phyloP scores from a whole-genome alignment of 2,329 filamentous ascomycete species.

The Plectosphaerella sp. region DNA sequence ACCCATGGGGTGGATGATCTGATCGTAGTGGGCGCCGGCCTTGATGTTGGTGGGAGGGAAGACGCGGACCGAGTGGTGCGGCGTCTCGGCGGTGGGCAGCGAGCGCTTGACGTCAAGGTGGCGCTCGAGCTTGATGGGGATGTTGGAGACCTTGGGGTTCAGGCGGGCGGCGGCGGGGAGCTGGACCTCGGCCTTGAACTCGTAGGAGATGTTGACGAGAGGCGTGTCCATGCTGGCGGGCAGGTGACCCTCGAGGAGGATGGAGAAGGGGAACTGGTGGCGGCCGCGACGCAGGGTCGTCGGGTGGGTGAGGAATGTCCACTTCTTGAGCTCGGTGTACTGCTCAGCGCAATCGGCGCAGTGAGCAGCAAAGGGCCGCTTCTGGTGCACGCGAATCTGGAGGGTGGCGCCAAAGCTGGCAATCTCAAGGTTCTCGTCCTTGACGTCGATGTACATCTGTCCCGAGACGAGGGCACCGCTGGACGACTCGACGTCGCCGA shows the following conservation, averaged over 20 bases:
- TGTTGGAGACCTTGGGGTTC: not conserved
- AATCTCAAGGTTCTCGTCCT: constrained; percentile 59
- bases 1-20: constrained; percentile 81
- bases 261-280: constrained; percentile 85
- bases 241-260: constrained; percentile 79
- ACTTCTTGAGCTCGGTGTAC: constrained; percentile 69
- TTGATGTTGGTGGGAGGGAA: constrained; percentile 96
- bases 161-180: not conserved
- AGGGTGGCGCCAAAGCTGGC: constrained; percentile 66
- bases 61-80: constrained; percentile 87
- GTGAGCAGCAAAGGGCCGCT: constrained; percentile 74
- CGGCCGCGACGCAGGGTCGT: constrained; percentile 45
- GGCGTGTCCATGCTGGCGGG: constrained; percentile 75
- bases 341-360: constrained; percentile 73
- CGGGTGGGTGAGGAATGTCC: constrained; percentile 66
- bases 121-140: constrained; percentile 1
- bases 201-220: constrained; percentile 72
- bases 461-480: constrained; percentile 83
- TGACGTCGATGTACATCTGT: constrained; percentile 70
- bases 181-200: constrained; percentile 61
- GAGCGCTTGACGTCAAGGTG: constrained; percentile 73
- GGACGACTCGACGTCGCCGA: constrained; percentile 69
- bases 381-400: constrained; percentile 66
- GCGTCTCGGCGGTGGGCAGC: constrained; percentile 66
- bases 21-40: constrained; percentile 74